These are phyloP conservation scores for Candida taoyuanica DNA, from an alignment of 805 yeast species.

Conservation along the genomic window DNA sequence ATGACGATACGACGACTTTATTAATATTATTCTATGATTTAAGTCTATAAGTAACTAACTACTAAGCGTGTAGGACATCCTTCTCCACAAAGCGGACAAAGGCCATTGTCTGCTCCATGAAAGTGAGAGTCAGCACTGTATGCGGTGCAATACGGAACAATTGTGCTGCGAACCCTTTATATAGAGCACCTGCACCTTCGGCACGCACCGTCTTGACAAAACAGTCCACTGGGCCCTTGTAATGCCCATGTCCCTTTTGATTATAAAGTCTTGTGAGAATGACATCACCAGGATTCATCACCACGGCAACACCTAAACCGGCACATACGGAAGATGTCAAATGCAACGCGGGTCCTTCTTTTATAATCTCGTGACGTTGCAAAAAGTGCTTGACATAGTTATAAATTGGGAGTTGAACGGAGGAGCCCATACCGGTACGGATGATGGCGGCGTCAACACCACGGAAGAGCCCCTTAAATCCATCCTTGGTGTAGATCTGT, in stretches of 20 bases:
- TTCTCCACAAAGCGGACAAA: constrained; percentile 36
- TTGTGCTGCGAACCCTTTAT: constrained; percentile 95
- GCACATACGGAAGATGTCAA: constrained; percentile 69
- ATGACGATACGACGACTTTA: background rate
- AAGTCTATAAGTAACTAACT: no score
- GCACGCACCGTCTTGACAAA: constrained; percentile 69
- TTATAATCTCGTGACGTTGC: constrained; percentile 45
- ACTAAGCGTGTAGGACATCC: constrained; percentile 5
- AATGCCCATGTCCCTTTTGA: constrained; percentile 76
- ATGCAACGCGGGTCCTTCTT: constrained; percentile 67
- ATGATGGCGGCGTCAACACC: constrained; percentile 94
- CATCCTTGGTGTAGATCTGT: constrained; percentile 61
- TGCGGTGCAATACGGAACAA: constrained; percentile 92
- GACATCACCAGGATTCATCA: constrained; percentile 98
- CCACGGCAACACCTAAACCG: constrained; percentile 89
- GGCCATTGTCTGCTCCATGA: constrained; percentile 93
- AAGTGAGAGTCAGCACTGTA: constrained; percentile 81
- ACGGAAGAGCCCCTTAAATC: constrained; percentile 72
- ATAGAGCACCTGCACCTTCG: constrained; percentile 86
- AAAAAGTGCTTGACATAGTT: constrained; percentile 67
- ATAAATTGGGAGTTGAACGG: constrained; percentile 91
- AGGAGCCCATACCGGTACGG: constrained; percentile 93
- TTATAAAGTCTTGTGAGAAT: constrained; percentile 91
- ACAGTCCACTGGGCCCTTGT: constrained; percentile 87
- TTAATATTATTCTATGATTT: background rate